Percentiles rank a stretch among this genome's conserved stretches.
Evolutionary conservation across 148 eudicot genomes (phyloP).

Genomic region (Heliamphora exappendiculata): DNA sequence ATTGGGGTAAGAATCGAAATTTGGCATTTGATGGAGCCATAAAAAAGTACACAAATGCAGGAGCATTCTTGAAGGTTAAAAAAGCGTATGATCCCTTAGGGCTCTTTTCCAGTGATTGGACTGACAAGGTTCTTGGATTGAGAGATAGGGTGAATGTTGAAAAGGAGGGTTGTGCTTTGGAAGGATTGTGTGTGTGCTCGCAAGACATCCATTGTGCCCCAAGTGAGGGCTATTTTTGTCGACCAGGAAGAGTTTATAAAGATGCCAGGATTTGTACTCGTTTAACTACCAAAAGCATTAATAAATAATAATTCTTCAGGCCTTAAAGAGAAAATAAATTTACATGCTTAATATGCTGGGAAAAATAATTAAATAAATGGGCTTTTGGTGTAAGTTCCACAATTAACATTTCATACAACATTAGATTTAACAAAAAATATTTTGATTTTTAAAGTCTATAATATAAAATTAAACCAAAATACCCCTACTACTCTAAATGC

Average conservation of each 20-base stretch:
- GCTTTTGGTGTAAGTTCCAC: no score
- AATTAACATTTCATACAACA: no score
- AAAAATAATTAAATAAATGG: no score
- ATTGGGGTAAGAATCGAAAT: conserved; percentile 91
- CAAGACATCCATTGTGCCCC: conserved; percentile 72
- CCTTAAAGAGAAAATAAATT: no score
- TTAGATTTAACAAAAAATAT: no score
- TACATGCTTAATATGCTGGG: no score
- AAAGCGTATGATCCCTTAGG: conserved; percentile 57
- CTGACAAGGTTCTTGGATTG: conserved; percentile 59
- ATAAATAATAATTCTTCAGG: background rate
- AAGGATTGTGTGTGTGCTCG: conserved; percentile 75
- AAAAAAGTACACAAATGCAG: conserved; percentile 38
- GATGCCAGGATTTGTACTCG: conserved; percentile 64
- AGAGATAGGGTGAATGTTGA: conserved; percentile 27
- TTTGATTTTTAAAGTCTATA: no score
- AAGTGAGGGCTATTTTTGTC: conserved; percentile 55
- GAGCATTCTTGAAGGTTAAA: conserved; percentile 48
- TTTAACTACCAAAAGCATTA: background rate
- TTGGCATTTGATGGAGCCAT: conserved; percentile 57
- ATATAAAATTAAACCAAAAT: no score
- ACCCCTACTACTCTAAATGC: no score
- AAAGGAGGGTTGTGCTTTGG: conserved; percentile 67
- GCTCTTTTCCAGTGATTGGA: conserved; percentile 75
- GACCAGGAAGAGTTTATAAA: conserved; percentile 45